Evolutionary conservation across 2,329 filamentous ascomycete species (phyloP).

Genomic region (Graphiopsis chlorocephala): DNA sequence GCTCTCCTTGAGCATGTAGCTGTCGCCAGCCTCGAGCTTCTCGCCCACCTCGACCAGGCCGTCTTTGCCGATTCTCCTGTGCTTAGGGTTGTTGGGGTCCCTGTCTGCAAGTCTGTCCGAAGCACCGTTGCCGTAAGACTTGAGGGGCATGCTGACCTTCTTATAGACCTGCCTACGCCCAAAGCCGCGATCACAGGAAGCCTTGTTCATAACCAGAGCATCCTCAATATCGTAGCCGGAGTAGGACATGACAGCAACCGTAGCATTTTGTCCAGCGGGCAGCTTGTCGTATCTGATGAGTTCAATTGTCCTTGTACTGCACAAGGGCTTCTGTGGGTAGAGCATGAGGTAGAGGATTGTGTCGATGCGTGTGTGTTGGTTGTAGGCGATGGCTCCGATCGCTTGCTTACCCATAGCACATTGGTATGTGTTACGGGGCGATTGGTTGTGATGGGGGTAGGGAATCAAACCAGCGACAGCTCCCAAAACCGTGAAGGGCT

Average conservation of each 20-base stretch:
- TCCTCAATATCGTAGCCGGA: slow-evolving; percentile 99
- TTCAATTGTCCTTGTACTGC: slow-evolving; percentile 95
- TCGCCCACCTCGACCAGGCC: slow-evolving; percentile 85
- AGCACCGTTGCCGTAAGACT: slow-evolving; percentile 82
- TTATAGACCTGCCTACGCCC: slow-evolving; percentile 97
- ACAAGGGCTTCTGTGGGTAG: slow-evolving; percentile 95
- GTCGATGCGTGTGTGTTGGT: slow-evolving; percentile 96
- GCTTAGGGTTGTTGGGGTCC: slow-evolving; percentile 49
- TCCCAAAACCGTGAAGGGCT: slow-evolving; percentile 93
- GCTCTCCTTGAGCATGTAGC: slow-evolving; percentile 85
- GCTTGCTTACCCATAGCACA: slow-evolving; percentile 99
- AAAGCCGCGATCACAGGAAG: slow-evolving; percentile 90
- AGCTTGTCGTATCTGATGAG: slow-evolving; percentile 96
- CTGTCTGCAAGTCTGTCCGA: slow-evolving; percentile 61
- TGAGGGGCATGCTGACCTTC: slow-evolving; percentile 83
- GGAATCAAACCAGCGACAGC: slow-evolving; percentile 95
- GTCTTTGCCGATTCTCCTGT: slow-evolving; percentile 76
- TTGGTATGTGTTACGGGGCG: slow-evolving; percentile 96
- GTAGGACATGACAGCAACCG: slow-evolving; percentile 98
- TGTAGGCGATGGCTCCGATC: slow-evolving; percentile 95
- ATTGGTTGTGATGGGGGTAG: slow-evolving; percentile 98
- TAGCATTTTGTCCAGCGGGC: slow-evolving; percentile 93
- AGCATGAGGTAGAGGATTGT: slow-evolving; percentile 95
- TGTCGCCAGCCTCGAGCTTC: slow-evolving; percentile 72
- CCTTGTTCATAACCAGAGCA: slow-evolving; percentile 93